Conservation (phyloP, 768 basidiomycete species). For the Pleurotus salmoneostramineus region DNA sequence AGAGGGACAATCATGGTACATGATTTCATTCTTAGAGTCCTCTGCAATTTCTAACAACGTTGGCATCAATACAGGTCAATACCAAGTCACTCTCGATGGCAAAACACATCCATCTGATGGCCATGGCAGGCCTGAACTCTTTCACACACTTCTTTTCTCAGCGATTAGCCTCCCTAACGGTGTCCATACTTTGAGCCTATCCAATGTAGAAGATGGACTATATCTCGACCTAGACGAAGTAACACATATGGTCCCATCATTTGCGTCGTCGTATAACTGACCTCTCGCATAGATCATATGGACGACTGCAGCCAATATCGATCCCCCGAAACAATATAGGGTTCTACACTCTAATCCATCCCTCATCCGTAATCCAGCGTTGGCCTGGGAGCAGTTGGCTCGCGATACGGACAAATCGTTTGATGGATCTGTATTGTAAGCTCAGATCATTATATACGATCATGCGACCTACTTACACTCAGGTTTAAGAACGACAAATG, state of each 20-base stretch:
- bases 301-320: background rate
- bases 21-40: background rate
- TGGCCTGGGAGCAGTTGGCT: background rate
- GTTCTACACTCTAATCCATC: background rate
- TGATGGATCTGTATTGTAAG: background rate
- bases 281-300: background rate
- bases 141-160: background rate
- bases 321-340: background rate
- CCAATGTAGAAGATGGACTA: background rate
- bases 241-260: background rate
- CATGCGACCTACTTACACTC: background rate
- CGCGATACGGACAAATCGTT: background rate
- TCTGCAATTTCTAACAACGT: background rate
- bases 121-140: background rate
- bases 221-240: background rate
- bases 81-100: background rate
- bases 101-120: background rate
- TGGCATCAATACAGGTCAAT: background rate
- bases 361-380: background rate
- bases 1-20: background rate
- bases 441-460: background rate
- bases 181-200: background rate
- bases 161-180: background rate
- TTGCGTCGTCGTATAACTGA: background rate
- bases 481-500: background rate